These are phyloP conservation scores for Candida boleticola DNA, from an alignment of 805 yeast genomes.

Conservation along the genomic window DNA sequence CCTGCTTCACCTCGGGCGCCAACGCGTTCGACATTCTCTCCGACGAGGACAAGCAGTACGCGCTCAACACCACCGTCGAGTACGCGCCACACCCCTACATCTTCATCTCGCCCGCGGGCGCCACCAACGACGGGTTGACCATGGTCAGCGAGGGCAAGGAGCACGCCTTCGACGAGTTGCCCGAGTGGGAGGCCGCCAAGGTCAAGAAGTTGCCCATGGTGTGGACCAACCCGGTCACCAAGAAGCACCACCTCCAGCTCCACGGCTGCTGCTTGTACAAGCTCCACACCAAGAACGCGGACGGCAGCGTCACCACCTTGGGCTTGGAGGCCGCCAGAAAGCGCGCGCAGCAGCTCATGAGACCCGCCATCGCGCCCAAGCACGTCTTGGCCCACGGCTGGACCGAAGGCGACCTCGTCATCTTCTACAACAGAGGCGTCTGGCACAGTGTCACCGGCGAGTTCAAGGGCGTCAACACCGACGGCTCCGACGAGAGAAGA, in stretches of 20 bases:
- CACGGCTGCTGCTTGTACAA: slow-evolving; percentile 85
- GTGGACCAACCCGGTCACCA: slow-evolving; percentile 90
- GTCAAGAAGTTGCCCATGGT: slow-evolving; percentile 79
- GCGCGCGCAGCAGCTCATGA: slow-evolving; percentile 69
- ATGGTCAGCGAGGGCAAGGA: slow-evolving; percentile 83
- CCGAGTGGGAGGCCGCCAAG: slow-evolving; percentile 79
- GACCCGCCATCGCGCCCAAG: slow-evolving; percentile 79
- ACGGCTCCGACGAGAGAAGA: slow-evolving; percentile 68
- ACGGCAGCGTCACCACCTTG: slow-evolving; percentile 45
- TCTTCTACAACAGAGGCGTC: slow-evolving; percentile 85
- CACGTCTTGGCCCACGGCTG: slow-evolving; percentile 79
- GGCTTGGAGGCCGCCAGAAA: slow-evolving; percentile 74
- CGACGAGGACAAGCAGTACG: slow-evolving; percentile 70
- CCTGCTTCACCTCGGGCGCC: slow-evolving; percentile 86
- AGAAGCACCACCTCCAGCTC: slow-evolving; percentile 77
- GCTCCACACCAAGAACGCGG: slow-evolving; percentile 52
- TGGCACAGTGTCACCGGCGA: slow-evolving; percentile 94
- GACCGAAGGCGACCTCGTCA: slow-evolving; percentile 80
- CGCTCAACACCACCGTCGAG: slow-evolving; percentile 73
- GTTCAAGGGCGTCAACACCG: slow-evolving; percentile 44
- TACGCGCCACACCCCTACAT: slow-evolving; percentile 94
- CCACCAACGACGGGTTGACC: slow-evolving; percentile 83
- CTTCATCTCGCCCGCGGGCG: slow-evolving; percentile 74
- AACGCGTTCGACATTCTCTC: slow-evolving; percentile 67
- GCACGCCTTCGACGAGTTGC: slow-evolving; percentile 61